Base-by-base conservation (phyloP, 2,329 filamentous ascomycete genomes). In the Colletotrichum sp. region DNA sequence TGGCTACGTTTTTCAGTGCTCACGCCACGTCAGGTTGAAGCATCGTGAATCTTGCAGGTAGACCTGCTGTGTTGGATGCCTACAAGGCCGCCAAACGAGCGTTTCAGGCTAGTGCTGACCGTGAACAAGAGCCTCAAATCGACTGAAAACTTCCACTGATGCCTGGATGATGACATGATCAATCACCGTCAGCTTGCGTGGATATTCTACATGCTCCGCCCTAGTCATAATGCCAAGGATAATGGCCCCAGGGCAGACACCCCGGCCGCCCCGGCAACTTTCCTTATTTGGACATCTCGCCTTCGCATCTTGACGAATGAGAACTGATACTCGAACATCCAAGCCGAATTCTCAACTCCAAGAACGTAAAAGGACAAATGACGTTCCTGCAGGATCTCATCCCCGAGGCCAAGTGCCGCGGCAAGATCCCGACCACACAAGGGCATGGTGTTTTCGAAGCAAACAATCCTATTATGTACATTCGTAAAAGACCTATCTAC, bases 21-120 rank as follows among this genome's bases (percentile, higher is more conserved):
- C 39, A n/a, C 0, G 18, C 39, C 2, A 0, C 1, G 18, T 6
- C 0, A 4, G 44, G n/a, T n/a, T 8, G 44, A 21, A 49, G 44
- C 0, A 13, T 49, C n/a, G n/a, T 49, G 44, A 21, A 49, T 10
- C 18, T 44, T 10, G 39, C 18, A n/a, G 39, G 18, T 44, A 5
- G 39, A n/a, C 16, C 0, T 39, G 13, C 39, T n/a, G 8, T 18
- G 39, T 3, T 44, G 39, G 3, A 44, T 44, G 39, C 39, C 8
- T 44, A 44, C 39, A n/a, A 10, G 1, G 18, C 10, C 39, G 18
- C 18, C 1, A 44, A 1, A 13, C 13, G 44, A 49, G 44, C 10
- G 6, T 21, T 49, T 21, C 12, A 0, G 9, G n/a, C 18, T 49
- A 49, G 44, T 49, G 44, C 44, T 13, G 18, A 49, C 10, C 0